Conservation (phyloP, 331 rosid genomes). For the Cydonia oblonga region DNA sequence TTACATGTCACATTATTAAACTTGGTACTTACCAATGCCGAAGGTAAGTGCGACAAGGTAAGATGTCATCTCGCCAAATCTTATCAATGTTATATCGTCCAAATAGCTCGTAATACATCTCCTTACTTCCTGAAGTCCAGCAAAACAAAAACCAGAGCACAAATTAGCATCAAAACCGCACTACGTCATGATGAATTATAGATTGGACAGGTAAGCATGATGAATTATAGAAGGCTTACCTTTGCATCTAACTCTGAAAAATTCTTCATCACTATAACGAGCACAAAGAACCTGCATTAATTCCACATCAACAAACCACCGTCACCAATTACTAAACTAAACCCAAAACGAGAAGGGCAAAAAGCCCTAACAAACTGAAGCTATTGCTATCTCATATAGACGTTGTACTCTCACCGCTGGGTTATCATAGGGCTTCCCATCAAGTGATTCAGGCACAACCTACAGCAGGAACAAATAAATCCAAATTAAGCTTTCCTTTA, state of each 20-base stretch:
- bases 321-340: constrained; percentile 8
- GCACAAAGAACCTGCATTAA: constrained; percentile 71
- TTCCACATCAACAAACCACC: background rate
- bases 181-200: background rate
- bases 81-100: constrained; percentile 65
- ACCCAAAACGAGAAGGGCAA: background rate
- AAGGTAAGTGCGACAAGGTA: constrained; percentile 90
- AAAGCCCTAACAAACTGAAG: background rate
- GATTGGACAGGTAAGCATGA: background rate
- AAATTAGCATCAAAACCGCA: background rate
- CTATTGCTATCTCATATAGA: background rate
- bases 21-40: constrained; percentile 66
- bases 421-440: constrained; percentile 45
- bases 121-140: constrained; percentile 55
- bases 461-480: constrained; percentile 17
- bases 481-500: background rate
- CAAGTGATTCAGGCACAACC: constrained; percentile 73
- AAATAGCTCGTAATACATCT: constrained; percentile 52
- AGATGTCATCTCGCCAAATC: constrained; percentile 89
- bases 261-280: constrained; percentile 83
- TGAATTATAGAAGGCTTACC: constrained; percentile 25
- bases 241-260: constrained; percentile 66
- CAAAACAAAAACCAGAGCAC: background rate
- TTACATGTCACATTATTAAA: background rate
- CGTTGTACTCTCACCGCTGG: constrained; percentile 45